Evolutionary conservation across 2,329 filamentous ascomycete species (phyloP), one percentile per base, ranked within the genome.

Genomic region (Thielaviopsis cerberus): DNA sequence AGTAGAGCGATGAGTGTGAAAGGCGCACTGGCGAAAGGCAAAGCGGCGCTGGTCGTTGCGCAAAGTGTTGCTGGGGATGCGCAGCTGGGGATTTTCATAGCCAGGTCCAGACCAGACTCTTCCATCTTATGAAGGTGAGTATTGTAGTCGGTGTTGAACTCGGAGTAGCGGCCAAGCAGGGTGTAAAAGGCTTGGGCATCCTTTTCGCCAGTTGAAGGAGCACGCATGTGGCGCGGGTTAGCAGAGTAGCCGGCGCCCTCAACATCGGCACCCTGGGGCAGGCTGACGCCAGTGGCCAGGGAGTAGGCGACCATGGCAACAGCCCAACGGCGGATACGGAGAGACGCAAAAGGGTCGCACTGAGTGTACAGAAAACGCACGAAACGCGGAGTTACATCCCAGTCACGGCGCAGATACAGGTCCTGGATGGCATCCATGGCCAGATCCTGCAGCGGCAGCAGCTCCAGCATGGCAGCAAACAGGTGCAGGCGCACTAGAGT

Each of bases 281-380:
- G 37, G 22, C 27, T 20, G n/a, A 48, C 48, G 30, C 54, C 37
- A 22, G 51, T 67, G 24, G 71, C 70, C 30, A 79, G 71, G 2
- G 73, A 73, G 72, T 77, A 81, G n/a, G 77, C 76, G 15, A 78
- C 72, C 76, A 81, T 80, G 59, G 78, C 77, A 5, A 80, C 76
- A 57, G 76, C 74, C 78, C 78, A 81, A 62, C 77, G 75, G 53
- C 78, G 75, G 45, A 81, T 69, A 10, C 78, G 73, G 48, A 76
- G 72, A 56, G 76, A 72, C 37, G 73, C 70, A 26, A 72, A 65
- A 13, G 73, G 66, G 54, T 78, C 74, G 65, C 76, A 77, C 62
- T 76, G 71, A n/a, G 68, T 72, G 67, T 80, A 81, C 11, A 80
- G 70, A 61, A 74, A 77, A 57, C 67, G 66, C 58, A 81, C 67